phyloP scores from a whole-genome alignment of 345 rosid species.

The Microcos paniculata region DNA sequence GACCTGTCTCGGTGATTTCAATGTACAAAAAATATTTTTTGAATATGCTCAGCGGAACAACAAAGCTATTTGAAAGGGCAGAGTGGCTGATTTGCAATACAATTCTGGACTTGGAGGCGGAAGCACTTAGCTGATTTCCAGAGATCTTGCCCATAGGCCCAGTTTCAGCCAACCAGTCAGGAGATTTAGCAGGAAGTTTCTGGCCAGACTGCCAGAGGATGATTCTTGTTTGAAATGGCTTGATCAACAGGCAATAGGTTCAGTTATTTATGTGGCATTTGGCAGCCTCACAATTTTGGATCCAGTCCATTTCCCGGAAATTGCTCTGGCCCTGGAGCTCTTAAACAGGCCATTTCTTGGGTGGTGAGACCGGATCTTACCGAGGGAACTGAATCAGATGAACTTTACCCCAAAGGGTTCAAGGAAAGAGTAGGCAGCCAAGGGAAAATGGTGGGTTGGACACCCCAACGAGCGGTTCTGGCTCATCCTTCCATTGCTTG shows the following conservation, averaged over 20 bases:
- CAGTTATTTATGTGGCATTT: conserved; percentile 18
- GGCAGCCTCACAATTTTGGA: conserved; percentile 10
- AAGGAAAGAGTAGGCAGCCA: not conserved
- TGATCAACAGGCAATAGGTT: not conserved
- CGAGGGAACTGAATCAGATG: not conserved
- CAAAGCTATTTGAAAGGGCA: not conserved
- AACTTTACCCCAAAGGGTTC: not conserved
- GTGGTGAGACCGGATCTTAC: not conserved
- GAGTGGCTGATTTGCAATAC: conserved; percentile 6
- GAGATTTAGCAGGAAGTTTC: not conserved
- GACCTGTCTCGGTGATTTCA: not conserved
- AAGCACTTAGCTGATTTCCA: not conserved
- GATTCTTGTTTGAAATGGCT: conserved; percentile 7
- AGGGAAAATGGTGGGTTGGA: conserved; percentile 9
- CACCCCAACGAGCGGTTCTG: conserved; percentile 1
- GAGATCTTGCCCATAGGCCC: conserved; percentile 12
- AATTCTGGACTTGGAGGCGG: not conserved
- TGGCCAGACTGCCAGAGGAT: conserved; percentile 6
- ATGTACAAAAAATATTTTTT: no score
- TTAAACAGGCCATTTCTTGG: conserved; percentile 4
- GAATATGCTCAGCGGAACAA: not conserved
- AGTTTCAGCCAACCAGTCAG: not conserved
- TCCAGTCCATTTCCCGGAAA: conserved; percentile 1
- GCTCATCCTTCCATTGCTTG: conserved; percentile 14
- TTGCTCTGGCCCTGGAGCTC: conserved; percentile 8